Conservation (phyloP, 768 basidiomycete species). For the Suillus hirtellus region DNA sequence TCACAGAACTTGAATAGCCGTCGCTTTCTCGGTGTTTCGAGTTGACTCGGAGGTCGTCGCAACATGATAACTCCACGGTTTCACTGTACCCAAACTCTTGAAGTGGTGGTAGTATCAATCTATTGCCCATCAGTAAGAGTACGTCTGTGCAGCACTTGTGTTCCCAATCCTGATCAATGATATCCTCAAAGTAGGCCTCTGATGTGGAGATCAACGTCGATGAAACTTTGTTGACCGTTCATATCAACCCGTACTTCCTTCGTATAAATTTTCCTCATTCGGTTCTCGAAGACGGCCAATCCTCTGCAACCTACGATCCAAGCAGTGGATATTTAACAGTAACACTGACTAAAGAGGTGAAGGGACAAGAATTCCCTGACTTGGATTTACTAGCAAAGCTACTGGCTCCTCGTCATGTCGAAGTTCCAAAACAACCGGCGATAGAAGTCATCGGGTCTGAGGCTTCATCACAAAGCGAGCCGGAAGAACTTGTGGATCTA, state of each 20-base stretch:
- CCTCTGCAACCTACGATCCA: slow-evolving; percentile 75
- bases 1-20: neutral
- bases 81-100: slow-evolving; percentile 62
- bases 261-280: slow-evolving; percentile 74
- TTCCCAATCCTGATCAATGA: slow-evolving; percentile 1
- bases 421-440: slow-evolving; percentile 32
- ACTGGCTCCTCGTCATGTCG: slow-evolving; percentile 61
- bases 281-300: slow-evolving; percentile 61
- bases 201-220: slow-evolving; percentile 82
- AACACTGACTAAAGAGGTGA: slow-evolving; percentile 66
- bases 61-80: slow-evolving; percentile 79
- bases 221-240: slow-evolving; percentile 64
- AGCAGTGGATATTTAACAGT: slow-evolving; percentile 76
- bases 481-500: slow-evolving; percentile 43
- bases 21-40: neutral
- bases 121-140: slow-evolving; percentile 77
- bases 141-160: slow-evolving; percentile 26
- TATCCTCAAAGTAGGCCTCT: slow-evolving; percentile 56
- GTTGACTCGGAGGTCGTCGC: neutral
- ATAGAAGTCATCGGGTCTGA: slow-evolving; percentile 61
- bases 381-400: slow-evolving; percentile 79
- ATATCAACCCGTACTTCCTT: slow-evolving; percentile 84
- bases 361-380: slow-evolving; percentile 71
- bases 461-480: slow-evolving; percentile 26
- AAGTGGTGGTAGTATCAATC: slow-evolving; percentile 55